A percentile compares a stretch with the other conserved stretches of the same genome.
Evolutionary conservation across 2,329 filamentous ascomycete species (phyloP).

Genomic region (Pseudogymnoascus sp.): DNA sequence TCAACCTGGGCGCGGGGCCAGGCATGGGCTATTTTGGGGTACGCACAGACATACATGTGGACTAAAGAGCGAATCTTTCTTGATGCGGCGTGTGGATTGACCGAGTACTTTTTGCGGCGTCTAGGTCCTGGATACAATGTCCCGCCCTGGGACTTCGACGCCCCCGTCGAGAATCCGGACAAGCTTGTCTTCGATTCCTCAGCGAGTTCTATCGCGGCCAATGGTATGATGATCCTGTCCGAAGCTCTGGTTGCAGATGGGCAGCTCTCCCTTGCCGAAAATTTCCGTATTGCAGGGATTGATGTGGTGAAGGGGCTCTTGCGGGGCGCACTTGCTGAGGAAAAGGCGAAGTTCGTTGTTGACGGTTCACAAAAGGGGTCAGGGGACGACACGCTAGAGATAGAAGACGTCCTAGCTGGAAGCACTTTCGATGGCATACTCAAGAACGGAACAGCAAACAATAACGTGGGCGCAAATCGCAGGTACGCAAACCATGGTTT

Average conservation of each 20-base stretch:
- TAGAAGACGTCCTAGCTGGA: background rate
- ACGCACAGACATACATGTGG: slow-evolving; percentile 43
- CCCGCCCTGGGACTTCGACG: slow-evolving; percentile 16
- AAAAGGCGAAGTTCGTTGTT: slow-evolving; percentile 17
- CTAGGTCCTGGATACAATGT: slow-evolving; percentile 23
- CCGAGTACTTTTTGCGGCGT: slow-evolving; percentile 41
- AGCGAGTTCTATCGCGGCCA: slow-evolving; percentile 37
- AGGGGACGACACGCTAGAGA: background rate
- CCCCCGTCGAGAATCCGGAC: slow-evolving; percentile 21
- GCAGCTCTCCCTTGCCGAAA: background rate
- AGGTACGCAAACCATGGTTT: slow-evolving; percentile 21
- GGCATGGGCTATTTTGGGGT: slow-evolving; percentile 44
- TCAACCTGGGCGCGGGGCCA: slow-evolving; percentile 42
- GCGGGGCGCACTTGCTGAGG: slow-evolving; percentile 18
- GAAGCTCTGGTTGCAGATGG: slow-evolving; percentile 28
- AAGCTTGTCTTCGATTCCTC: slow-evolving; percentile 34
- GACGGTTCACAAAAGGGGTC: background rate
- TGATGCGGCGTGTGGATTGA: slow-evolving; percentile 37
- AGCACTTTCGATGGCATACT: slow-evolving; percentile 19
- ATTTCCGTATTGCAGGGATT: slow-evolving; percentile 18
- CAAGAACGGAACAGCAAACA: slow-evolving; percentile 21
- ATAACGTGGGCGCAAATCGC: slow-evolving; percentile 17
- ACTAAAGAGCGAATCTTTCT: slow-evolving; percentile 38
- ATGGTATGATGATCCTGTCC: slow-evolving; percentile 37
- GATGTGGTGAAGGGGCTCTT: slow-evolving; percentile 23